Evolutionary conservation across 2,329 filamentous ascomycete genomes (phyloP).

Genomic region (Alternaria angustiovoidea): DNA sequence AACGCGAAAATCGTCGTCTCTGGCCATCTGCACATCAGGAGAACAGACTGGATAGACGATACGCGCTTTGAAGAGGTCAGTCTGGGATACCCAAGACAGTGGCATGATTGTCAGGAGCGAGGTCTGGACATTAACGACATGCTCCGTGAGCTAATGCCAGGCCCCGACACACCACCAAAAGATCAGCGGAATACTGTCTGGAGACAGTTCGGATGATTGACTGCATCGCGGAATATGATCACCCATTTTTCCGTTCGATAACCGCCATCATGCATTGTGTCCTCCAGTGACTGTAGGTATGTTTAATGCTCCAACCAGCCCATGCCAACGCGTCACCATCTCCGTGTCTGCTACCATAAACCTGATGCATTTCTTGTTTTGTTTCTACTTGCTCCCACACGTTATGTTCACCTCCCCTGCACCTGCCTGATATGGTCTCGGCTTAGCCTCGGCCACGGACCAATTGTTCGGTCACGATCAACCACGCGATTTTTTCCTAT

Average conservation of each 20-base stretch:
- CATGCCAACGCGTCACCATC: constrained; percentile 9
- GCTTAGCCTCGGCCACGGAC: constrained; percentile 19
- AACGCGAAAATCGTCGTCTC: constrained; percentile 58
- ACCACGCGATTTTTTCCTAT: constrained; percentile 17
- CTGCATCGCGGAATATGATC: neutral
- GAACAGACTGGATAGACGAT: constrained; percentile 58
- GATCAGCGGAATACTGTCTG: constrained; percentile 36
- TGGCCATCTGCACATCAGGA: constrained; percentile 56
- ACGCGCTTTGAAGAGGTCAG: constrained; percentile 59
- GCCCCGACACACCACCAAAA: constrained; percentile 43
- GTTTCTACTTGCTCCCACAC: neutral
- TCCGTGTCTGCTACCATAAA: neutral
- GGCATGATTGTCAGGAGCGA: constrained; percentile 53
- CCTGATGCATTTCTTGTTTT: constrained; percentile 6
- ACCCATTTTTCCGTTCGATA: constrained; percentile 6
- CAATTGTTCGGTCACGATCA: constrained; percentile 18
- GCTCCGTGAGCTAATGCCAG: constrained; percentile 57
- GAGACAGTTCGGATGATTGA: constrained; percentile 37
- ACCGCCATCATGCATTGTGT: constrained; percentile 4
- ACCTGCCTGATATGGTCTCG: constrained; percentile 30
- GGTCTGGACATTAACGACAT: constrained; percentile 57
- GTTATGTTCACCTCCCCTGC: constrained; percentile 5
- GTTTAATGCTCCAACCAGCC: constrained; percentile 15
- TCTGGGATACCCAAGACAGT: constrained; percentile 58
- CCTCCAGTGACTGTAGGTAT: constrained; percentile 14